These are phyloP conservation scores for Meyerozyma carpophila DNA, from an alignment of 1,139 yeast species.

Conservation along the genomic window DNA sequence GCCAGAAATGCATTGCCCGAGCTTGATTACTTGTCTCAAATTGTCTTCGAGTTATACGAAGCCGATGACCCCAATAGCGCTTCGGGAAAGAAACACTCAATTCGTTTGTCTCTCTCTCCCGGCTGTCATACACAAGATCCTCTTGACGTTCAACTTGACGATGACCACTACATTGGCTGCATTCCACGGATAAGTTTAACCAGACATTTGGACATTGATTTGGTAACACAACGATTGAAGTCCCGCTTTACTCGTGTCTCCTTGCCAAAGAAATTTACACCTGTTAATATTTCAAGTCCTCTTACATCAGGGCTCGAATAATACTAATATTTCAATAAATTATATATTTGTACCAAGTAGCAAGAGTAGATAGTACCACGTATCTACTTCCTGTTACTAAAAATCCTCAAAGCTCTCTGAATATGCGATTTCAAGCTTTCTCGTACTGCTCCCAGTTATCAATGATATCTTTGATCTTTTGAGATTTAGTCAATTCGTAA, in stretches of 20 bases:
- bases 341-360: background rate
- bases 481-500: conserved; percentile 84
- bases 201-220: conserved; percentile 87
- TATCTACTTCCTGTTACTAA: conserved; percentile 2
- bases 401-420: background rate
- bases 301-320: conserved; percentile 27
- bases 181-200: conserved; percentile 88
- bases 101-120: conserved; percentile 85
- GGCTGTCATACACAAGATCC: conserved; percentile 99
- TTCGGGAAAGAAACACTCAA: conserved; percentile 76
- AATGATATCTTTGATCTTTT: conserved; percentile 80
- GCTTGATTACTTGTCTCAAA: conserved; percentile 90
- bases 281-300: conserved; percentile 81
- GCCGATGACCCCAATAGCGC: conserved; percentile 54
- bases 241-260: conserved; percentile 82
- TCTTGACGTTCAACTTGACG: conserved; percentile 91
- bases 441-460: conserved; percentile 94
- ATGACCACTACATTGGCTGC: conserved; percentile 94
- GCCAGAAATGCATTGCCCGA: conserved; percentile 95
- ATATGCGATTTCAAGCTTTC: conserved; percentile 25
- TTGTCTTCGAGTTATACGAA: conserved; percentile 89
- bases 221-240: conserved; percentile 76
- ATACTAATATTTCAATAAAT: conserved; percentile 16
- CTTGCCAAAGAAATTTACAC: conserved; percentile 85
- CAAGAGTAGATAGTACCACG: conserved; percentile 10